Percentiles rank a stretch among this genome's conserved stretches.
Evolutionary conservation across 1,139 yeast genomes (phyloP).

Genomic region (Blastobotrys ciferrii): DNA sequence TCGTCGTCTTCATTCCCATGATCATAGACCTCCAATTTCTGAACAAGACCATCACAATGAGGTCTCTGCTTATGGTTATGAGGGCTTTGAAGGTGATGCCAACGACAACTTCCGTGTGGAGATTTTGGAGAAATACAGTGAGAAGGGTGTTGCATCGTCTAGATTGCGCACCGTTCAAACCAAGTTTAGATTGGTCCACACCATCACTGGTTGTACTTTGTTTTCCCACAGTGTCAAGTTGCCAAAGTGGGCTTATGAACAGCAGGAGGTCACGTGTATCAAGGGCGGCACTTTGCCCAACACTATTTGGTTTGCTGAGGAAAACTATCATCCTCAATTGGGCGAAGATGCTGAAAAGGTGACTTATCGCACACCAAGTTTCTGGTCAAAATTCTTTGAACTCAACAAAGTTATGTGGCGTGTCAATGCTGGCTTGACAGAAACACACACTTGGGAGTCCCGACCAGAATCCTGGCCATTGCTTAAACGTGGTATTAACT

Average conservation of each 20-base stretch:
- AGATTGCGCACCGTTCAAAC: slow-evolving; percentile 77
- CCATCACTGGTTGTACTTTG: slow-evolving; percentile 83
- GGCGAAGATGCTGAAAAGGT: slow-evolving; percentile 49
- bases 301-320: slow-evolving; percentile 86
- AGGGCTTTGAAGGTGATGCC: slow-evolving; percentile 90
- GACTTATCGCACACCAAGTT: slow-evolving; percentile 61
- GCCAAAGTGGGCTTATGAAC: slow-evolving; percentile 96
- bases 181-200: slow-evolving; percentile 82
- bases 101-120: slow-evolving; percentile 94
- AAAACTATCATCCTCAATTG: slow-evolving; percentile 48
- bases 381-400: slow-evolving; percentile 71
- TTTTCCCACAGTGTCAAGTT: slow-evolving; percentile 83
- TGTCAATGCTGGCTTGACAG: slow-evolving; percentile 79
- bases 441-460: slow-evolving; percentile 85
- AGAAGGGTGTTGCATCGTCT: slow-evolving; percentile 56
- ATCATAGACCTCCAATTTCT: slow-evolving; percentile 88
- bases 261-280: slow-evolving; percentile 95
- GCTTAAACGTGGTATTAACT: slow-evolving; percentile 86
- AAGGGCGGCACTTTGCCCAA: slow-evolving; percentile 71
- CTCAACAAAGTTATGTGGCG: slow-evolving; percentile 89
- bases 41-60: slow-evolving; percentile 97
- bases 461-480: slow-evolving; percentile 88
- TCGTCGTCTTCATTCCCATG: slow-evolving; percentile 93
- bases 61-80: slow-evolving; percentile 86
- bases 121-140: slow-evolving; percentile 62